Evolutionary conservation across 805 yeast species (phyloP).

Genomic region (Candida golubevii): DNA sequence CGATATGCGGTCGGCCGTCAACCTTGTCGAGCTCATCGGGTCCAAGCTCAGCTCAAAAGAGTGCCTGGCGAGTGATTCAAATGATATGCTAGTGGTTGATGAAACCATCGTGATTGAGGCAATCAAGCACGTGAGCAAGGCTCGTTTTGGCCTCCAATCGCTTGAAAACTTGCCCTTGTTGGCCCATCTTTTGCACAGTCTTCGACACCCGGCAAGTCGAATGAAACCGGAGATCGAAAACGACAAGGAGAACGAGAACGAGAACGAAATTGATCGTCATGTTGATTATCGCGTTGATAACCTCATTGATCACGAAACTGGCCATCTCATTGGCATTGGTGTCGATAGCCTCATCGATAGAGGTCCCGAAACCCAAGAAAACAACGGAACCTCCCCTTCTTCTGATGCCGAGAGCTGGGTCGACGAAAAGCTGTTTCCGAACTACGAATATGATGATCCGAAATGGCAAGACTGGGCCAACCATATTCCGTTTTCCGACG

Average conservation of each 20-base stretch:
- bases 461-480: conserved; percentile 13
- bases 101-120: neutral
- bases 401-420: conserved; percentile 7
- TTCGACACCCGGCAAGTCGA: conserved; percentile 2
- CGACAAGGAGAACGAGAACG: no score
- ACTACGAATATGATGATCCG: neutral
- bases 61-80: neutral
- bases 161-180: conserved; percentile 15
- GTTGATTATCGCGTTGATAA: no score
- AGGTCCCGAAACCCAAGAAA: no score
- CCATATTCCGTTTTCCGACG: conserved; percentile 28
- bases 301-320: no score
- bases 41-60: conserved; percentile 6
- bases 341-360: no score
- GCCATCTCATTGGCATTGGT: no score
- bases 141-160: conserved; percentile 18
- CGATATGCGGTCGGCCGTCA: conserved; percentile 34
- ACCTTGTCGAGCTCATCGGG: conserved; percentile 29
- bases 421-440: conserved; percentile 1
- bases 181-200: conserved; percentile 14
- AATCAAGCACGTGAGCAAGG: conserved; percentile 8
- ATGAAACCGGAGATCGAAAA: no score
- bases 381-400: no score
- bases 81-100: neutral
- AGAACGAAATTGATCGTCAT: no score